Evolutionary conservation across 2,329 filamentous ascomycete species (phyloP).

Genomic region (Fusarium denticulatum): DNA sequence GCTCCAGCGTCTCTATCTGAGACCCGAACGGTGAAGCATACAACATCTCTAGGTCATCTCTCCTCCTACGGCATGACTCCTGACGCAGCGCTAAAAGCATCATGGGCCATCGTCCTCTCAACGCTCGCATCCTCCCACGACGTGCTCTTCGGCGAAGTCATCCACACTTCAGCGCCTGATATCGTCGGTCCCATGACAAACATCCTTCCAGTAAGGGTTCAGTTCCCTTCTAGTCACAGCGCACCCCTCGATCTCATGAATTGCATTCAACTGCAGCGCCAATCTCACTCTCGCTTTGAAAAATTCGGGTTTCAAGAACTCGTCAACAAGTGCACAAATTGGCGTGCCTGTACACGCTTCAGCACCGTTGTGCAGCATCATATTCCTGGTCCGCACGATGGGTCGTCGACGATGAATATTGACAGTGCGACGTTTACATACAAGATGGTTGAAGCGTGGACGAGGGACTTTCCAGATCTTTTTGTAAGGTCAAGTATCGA

Average conservation of each 20-base stretch:
- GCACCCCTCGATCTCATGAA: slow-evolving; percentile 61
- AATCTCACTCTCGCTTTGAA: slow-evolving; percentile 59
- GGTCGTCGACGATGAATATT: slow-evolving; percentile 56
- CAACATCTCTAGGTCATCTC: slow-evolving; percentile 53
- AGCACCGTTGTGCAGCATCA: slow-evolving; percentile 65
- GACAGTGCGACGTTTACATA: slow-evolving; percentile 58
- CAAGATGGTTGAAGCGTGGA: slow-evolving; percentile 51
- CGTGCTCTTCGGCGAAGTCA: slow-evolving; percentile 65
- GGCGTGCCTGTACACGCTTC: slow-evolving; percentile 64
- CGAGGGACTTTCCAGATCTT: slow-evolving; percentile 57
- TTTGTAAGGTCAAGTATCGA: slow-evolving; percentile 55
- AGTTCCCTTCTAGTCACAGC: slow-evolving; percentile 54
- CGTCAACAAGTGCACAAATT: slow-evolving; percentile 62
- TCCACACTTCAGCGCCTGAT: slow-evolving; percentile 56
- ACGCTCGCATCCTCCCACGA: slow-evolving; percentile 60
- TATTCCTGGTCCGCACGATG: slow-evolving; percentile 42
- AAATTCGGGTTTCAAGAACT: slow-evolving; percentile 62
- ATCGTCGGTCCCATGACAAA: slow-evolving; percentile 62
- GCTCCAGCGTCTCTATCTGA: slow-evolving; percentile 47
- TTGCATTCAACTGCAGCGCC: slow-evolving; percentile 60
- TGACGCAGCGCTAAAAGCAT: slow-evolving; percentile 65
- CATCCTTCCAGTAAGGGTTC: slow-evolving; percentile 60
- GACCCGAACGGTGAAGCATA: slow-evolving; percentile 53
- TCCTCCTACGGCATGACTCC: slow-evolving; percentile 58
- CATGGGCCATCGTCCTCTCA: slow-evolving; percentile 66